A percentile compares a stretch with the other conserved stretches of the same genome.
phyloP scores from a whole-genome alignment of 1,139 yeast species.

The Kodamaea arcana region DNA sequence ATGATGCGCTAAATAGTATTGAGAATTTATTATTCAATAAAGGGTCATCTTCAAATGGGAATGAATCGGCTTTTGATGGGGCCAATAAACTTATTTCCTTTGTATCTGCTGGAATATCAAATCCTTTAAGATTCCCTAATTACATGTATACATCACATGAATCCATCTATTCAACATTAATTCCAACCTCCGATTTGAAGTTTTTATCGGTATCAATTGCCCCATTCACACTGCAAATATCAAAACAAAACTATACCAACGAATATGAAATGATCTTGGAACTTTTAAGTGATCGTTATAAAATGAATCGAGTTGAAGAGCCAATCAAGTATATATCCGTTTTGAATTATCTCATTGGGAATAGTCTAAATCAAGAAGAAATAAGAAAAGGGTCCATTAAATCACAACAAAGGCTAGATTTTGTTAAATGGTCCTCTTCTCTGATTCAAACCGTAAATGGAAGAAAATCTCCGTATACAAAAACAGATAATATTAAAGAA shows the following conservation, averaged over 20 bases:
- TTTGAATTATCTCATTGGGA: conserved; percentile 73
- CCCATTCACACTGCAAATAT: conserved; percentile 59
- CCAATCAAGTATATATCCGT: conserved; percentile 58
- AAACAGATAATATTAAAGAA: conserved; percentile 10
- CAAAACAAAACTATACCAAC: conserved; percentile 57
- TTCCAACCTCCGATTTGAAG: conserved; percentile 88
- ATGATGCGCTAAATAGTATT: conserved; percentile 72
- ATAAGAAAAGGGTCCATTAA: conserved; percentile 75
- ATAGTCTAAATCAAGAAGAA: conserved; percentile 60
- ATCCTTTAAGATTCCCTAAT: conserved; percentile 87
- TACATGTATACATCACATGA: conserved; percentile 86
- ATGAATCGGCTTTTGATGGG: conserved; percentile 56
- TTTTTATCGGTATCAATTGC: conserved; percentile 84
- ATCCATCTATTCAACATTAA: conserved; percentile 73
- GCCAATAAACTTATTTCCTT: conserved; percentile 84
- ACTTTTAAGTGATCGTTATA: conserved; percentile 70
- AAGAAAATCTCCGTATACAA: conserved; percentile 57
- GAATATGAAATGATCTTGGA: conserved; percentile 86
- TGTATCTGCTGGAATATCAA: conserved; percentile 79
- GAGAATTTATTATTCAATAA: conserved; percentile 45
- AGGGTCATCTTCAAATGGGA: conserved; percentile 14
- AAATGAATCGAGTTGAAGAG: conserved; percentile 59
- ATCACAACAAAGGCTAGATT: conserved; percentile 72
- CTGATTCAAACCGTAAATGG: conserved; percentile 79
- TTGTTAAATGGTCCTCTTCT: conserved; percentile 86